Percentiles rank a stretch among this genome's conserved stretches.
Conservation (phyloP, 2,329 filamentous ascomycete genomes). For the Pseudopyricularia cyperi region DNA sequence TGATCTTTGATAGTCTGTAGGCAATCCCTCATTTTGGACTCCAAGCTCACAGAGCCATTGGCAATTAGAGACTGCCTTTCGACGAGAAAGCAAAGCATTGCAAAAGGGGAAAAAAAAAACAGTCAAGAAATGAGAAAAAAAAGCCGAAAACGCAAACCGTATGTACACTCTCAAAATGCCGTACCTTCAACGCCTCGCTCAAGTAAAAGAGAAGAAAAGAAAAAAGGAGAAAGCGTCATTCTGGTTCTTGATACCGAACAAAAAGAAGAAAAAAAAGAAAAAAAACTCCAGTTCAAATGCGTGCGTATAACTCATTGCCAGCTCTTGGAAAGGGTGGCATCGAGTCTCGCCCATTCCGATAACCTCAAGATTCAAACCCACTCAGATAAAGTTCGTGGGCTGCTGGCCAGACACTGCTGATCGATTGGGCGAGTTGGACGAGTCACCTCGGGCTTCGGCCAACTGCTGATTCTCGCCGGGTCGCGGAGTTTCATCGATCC, state of each 20-base stretch:
- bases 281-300: not conserved
- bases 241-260: not conserved
- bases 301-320: not conserved
- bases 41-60: not conserved
- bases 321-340: not conserved
- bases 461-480: constrained; percentile 4
- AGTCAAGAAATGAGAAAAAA: not conserved
- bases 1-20: not conserved
- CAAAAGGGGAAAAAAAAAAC: not conserved
- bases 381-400: constrained; percentile 7
- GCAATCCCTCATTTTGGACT: not conserved
- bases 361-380: too few species aligned
- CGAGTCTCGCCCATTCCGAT: not conserved
- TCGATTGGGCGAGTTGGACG: constrained; percentile 13
- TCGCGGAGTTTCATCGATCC: constrained; percentile 13
- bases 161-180: constrained; percentile 3
- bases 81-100: not conserved
- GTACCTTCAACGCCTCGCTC: constrained; percentile 5
- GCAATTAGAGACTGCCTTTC: not conserved
- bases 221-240: not conserved
- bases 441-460: constrained; percentile 9
- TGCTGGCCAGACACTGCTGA: constrained; percentile 10
- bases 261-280: not conserved
- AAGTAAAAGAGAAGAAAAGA: not conserved
- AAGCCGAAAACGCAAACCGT: not conserved